Conservation (phyloP, 805 yeast species). For the Candida lessepsii region DNA sequence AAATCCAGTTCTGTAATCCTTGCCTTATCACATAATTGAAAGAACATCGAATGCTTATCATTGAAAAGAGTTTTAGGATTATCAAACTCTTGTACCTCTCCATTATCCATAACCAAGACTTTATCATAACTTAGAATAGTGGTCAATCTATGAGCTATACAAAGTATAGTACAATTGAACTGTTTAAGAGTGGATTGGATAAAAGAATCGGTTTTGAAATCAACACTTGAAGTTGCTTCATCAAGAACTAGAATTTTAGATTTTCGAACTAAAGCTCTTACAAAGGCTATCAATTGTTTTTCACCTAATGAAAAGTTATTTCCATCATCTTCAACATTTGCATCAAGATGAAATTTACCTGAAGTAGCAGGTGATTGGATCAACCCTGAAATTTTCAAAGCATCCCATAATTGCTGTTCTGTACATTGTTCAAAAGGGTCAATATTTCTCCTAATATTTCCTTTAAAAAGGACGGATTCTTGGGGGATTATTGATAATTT, state of each 20-base stretch:
- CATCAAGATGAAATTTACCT: conserved; percentile 43
- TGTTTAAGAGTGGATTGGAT: conserved; percentile 68
- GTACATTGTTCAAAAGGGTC: conserved; percentile 57
- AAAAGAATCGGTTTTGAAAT: conserved; percentile 78
- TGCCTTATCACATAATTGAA: conserved; percentile 64
- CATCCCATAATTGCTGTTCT: conserved; percentile 57
- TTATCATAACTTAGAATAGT: conserved; percentile 73
- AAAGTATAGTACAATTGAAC: conserved; percentile 74
- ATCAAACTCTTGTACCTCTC: conserved; percentile 72
- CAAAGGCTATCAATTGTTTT: conserved; percentile 74
- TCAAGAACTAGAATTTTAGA: conserved; percentile 77
- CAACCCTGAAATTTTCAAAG: conserved; percentile 54
- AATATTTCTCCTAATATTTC: conserved; percentile 55
- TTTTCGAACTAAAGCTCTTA: conserved; percentile 76
- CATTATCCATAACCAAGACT: conserved; percentile 79
- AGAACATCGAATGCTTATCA: conserved; percentile 52
- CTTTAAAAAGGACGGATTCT: conserved; percentile 64
- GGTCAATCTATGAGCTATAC: conserved; percentile 84
- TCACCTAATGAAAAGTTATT: conserved; percentile 76
- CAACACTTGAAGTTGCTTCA: conserved; percentile 81
- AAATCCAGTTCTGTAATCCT: conserved; percentile 25
- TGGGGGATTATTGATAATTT: conserved; percentile 68
- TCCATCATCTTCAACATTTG: conserved; percentile 64
- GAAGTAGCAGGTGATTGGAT: conserved; percentile 27
- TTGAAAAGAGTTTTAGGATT: conserved; percentile 62